These are phyloP conservation scores for Globisporangium sylvaticum DNA, from an alignment of 352 stramenopile species.

Conservation along the genomic window DNA sequence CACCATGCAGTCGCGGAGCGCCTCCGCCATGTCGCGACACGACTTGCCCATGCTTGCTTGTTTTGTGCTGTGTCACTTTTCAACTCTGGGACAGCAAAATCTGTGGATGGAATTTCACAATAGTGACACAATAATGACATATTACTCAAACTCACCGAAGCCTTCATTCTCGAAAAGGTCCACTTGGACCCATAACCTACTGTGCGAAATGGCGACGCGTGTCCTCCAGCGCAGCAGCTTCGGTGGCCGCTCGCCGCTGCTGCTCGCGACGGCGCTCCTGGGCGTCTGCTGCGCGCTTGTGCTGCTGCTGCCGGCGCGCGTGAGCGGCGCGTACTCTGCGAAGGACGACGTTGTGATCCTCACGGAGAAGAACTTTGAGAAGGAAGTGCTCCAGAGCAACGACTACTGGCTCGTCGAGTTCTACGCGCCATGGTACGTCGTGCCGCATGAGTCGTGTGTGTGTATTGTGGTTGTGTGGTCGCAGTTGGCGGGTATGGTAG, in stretches of 20 bases:
- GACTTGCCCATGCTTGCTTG: slow-evolving; percentile 64
- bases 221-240: not conserved
- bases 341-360: slow-evolving; percentile 65
- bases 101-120: too few species aligned
- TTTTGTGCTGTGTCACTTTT: not conserved
- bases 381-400: slow-evolving; percentile 68
- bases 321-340: slow-evolving; percentile 34
- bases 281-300: slow-evolving; percentile 2
- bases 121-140: too few species aligned
- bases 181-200: not conserved
- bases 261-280: not conserved
- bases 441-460: not conserved
- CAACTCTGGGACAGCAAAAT: not conserved
- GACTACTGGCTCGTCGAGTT: slow-evolving; percentile 93
- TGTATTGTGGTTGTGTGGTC: not conserved
- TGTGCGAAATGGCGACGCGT: not conserved
- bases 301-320: not conserved
- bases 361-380: slow-evolving; percentile 82
- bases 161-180: not conserved
- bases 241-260: not conserved
- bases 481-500: not conserved
- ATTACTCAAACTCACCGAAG: too few species aligned
- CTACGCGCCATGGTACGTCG: slow-evolving; percentile 84
- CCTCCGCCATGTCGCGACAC: slow-evolving; percentile 79
- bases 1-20: slow-evolving; percentile 78